Percentiles rank a stretch among this genome's conserved stretches.
These are phyloP conservation scores for Vanderwaltozyma tropicalis DNA, from an alignment of 805 yeast genomes.

Conservation along the genomic window DNA sequence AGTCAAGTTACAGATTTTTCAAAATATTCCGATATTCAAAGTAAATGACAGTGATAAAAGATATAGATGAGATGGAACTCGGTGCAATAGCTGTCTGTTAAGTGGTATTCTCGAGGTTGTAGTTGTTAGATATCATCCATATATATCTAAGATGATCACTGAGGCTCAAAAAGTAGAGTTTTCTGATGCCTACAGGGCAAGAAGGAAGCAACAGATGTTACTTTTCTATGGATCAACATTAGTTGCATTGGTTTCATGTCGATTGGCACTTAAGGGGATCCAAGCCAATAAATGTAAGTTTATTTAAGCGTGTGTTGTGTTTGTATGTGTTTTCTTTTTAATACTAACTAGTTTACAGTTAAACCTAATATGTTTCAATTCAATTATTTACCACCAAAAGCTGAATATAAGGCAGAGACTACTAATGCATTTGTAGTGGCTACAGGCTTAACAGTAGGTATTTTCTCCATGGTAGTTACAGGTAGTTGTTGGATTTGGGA, in stretches of 20 bases:
- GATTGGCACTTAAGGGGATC: constrained; percentile 67
- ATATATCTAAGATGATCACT: neutral
- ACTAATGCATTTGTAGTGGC: constrained; percentile 78
- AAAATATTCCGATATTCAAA: too few species aligned
- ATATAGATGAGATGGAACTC: too few species aligned
- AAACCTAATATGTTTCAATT: constrained; percentile 72
- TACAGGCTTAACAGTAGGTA: constrained; percentile 59
- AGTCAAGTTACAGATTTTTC: too few species aligned
- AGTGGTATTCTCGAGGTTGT: too few species aligned
- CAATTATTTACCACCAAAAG: constrained; percentile 50
- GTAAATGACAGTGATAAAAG: too few species aligned
- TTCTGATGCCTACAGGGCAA: constrained; percentile 37
- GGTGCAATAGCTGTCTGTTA: too few species aligned
- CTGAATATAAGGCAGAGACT: constrained; percentile 73
- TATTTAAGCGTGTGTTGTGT: neutral
- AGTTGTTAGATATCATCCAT: too few species aligned
- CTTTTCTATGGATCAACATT: constrained; percentile 65
- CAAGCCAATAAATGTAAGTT: constrained; percentile 50
- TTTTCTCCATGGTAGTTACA: constrained; percentile 59
- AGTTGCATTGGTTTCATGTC: constrained; percentile 58
- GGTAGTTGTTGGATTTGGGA: constrained; percentile 78
- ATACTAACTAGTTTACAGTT: constrained; percentile 21
- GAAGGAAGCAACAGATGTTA: constrained; percentile 65
- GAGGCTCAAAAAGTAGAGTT: constrained; percentile 1
- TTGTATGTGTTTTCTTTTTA: neutral